Evolutionary conservation across 495 filamentous ascomycete genomes (phyloP).

Genomic region (Pyrenula massariospora): DNA sequence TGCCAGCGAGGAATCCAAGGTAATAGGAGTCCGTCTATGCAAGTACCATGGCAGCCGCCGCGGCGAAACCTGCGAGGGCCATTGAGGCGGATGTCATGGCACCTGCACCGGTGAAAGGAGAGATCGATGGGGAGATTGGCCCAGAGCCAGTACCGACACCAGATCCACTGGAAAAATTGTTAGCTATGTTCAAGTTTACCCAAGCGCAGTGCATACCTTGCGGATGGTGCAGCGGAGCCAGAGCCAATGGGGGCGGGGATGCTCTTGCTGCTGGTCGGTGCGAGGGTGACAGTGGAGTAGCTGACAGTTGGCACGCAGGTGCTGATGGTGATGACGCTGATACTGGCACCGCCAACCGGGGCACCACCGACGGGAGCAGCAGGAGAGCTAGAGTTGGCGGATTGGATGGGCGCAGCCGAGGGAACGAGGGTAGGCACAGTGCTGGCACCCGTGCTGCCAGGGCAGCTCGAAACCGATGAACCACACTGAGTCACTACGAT

Average conservation of each 20-base stretch:
- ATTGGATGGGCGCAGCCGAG: conserved; percentile 8
- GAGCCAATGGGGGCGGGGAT: conserved; percentile 14
- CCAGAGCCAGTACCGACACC: neutral
- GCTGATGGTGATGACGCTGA: conserved; percentile 24
- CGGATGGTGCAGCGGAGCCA: conserved; percentile 12
- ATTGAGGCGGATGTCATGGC: conserved; percentile 35
- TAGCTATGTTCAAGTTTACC: conserved; percentile 7
- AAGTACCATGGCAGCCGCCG: conserved; percentile 39
- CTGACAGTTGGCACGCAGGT: conserved; percentile 33
- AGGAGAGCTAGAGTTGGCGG: conserved; percentile 3
- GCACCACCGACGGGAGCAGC: conserved; percentile 8
- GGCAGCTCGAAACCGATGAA: conserved; percentile 48
- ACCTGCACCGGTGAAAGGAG: conserved; percentile 36
- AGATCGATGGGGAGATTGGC: conserved; percentile 9
- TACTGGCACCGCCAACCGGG: conserved; percentile 1
- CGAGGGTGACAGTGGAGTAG: conserved; percentile 22
- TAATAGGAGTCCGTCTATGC: conserved; percentile 27
- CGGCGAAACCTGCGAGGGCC: conserved; percentile 35
- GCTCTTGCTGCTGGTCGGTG: conserved; percentile 7
- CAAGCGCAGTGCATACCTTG: neutral
- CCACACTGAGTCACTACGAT: conserved; percentile 50
- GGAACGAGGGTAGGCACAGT: conserved; percentile 8
- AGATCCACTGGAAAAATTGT: conserved; percentile 10
- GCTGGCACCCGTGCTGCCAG: conserved; percentile 20
- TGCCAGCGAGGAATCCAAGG: neutral